Conservation (phyloP, 352 stramenopile genomes). For the Halophytophthora batemanensis region DNA sequence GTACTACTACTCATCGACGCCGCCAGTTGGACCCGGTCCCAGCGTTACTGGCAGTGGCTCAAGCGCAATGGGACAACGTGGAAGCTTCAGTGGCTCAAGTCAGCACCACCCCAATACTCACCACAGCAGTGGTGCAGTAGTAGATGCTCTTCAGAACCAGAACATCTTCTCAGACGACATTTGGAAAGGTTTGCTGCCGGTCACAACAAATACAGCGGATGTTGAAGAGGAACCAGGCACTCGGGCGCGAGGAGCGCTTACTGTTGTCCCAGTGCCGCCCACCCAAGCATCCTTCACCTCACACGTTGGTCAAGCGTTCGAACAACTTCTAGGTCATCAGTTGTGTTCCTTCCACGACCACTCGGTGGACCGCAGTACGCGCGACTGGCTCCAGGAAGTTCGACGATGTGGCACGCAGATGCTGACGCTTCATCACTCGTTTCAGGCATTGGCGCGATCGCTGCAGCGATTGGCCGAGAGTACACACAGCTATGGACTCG, state of each 20-base stretch:
- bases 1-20: slow-evolving; percentile 24
- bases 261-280: neutral
- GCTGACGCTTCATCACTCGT: slow-evolving; percentile 50
- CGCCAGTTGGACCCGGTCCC: too few relatives aligned
- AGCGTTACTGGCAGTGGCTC: slow-evolving; percentile 2
- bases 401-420: slow-evolving; percentile 49
- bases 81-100: slow-evolving; percentile 9
- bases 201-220: slow-evolving; percentile 5
- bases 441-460: slow-evolving; percentile 51
- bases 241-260: slow-evolving; percentile 1
- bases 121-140: slow-evolving; percentile 11
- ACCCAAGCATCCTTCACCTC: slow-evolving; percentile 33
- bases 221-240: neutral
- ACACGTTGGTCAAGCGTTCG: slow-evolving; percentile 54
- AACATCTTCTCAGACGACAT: slow-evolving; percentile 52
- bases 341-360: slow-evolving; percentile 49
- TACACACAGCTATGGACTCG: slow-evolving; percentile 57
- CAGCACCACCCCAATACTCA: neutral
- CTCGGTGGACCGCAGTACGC: slow-evolving; percentile 47
- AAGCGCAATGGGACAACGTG: neutral
- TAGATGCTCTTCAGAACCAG: slow-evolving; percentile 17
- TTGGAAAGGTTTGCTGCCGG: slow-evolving; percentile 45
- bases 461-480: slow-evolving; percentile 57
- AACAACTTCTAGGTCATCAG: slow-evolving; percentile 52
- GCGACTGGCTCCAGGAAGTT: slow-evolving; percentile 64